Conservation (phyloP, 2,329 filamentous ascomycete genomes). For the Diaporthe helianthi region DNA sequence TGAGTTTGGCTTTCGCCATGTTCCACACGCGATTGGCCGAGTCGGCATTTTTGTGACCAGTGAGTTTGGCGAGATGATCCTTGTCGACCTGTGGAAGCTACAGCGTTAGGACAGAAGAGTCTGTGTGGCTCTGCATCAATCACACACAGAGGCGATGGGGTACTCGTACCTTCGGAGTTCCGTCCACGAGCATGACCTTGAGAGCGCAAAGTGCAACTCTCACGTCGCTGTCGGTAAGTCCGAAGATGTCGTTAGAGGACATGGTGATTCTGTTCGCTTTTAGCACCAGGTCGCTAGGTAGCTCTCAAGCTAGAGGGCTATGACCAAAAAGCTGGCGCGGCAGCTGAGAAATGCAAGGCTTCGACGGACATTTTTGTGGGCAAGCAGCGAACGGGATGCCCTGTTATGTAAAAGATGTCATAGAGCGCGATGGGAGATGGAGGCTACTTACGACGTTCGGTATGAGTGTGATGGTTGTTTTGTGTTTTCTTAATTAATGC, state of each 20-base stretch:
- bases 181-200: not conserved
- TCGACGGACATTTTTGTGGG: not conserved
- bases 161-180: slow-evolving; percentile 1
- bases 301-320: too few species aligned
- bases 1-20: slow-evolving; percentile 4
- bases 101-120: not conserved
- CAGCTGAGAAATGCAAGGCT: too few species aligned
- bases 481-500: not conserved
- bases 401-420: not conserved
- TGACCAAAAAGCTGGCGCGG: not conserved
- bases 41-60: slow-evolving; percentile 7
- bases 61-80: slow-evolving; percentile 11
- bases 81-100: not conserved
- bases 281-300: not conserved
- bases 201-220: not conserved
- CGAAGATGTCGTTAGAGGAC: not conserved
- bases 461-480: not conserved
- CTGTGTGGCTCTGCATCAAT: not conserved
- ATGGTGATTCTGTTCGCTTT: not conserved
- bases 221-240: not conserved
- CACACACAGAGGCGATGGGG: not conserved
- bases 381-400: not conserved
- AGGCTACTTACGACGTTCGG: not conserved
- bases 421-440: not conserved
- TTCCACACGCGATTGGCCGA: slow-evolving; percentile 25